Evolutionary conservation across 140 eudicot genomes (phyloP).

Genomic region (Oenanthe javanica): DNA sequence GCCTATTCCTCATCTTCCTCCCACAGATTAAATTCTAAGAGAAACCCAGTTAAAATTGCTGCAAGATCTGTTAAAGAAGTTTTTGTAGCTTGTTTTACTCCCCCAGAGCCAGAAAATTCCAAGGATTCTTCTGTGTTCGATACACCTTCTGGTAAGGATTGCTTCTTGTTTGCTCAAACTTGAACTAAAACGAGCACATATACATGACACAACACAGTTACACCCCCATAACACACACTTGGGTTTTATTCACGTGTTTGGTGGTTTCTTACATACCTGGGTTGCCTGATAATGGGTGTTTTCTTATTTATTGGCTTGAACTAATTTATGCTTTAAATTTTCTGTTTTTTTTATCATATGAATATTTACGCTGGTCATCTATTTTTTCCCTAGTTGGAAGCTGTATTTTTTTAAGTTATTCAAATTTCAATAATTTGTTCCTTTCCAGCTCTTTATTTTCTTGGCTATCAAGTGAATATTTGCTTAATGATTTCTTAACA

Average conservation of each 20-base stretch:
- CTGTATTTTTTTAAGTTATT: neutral
- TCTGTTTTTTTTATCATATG: neutral
- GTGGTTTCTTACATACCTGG: neutral
- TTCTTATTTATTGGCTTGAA: neutral
- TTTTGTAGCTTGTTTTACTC: conserved; percentile 66
- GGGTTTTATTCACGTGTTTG: neutral
- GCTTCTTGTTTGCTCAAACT: neutral
- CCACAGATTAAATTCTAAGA: conserved; percentile 32
- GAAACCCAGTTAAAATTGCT: conserved; percentile 39
- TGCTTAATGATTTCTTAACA: neutral
- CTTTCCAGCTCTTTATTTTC: neutral
- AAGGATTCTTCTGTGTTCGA: conserved; percentile 25
- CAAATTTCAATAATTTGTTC: neutral
- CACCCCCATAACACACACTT: neutral
- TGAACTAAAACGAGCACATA: neutral
- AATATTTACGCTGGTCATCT: neutral
- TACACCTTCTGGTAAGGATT: conserved; percentile 32
- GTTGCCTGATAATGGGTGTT: neutral
- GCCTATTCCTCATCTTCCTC: conserved; percentile 42
- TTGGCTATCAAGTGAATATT: neutral
- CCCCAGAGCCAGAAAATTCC: conserved; percentile 45
- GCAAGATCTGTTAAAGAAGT: conserved; percentile 63
- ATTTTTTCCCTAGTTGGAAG: neutral
- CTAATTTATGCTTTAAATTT: neutral
- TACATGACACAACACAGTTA: neutral